Conservation (phyloP, 164 flowering plant species). For the Tetrastigma voinierianum region DNA sequence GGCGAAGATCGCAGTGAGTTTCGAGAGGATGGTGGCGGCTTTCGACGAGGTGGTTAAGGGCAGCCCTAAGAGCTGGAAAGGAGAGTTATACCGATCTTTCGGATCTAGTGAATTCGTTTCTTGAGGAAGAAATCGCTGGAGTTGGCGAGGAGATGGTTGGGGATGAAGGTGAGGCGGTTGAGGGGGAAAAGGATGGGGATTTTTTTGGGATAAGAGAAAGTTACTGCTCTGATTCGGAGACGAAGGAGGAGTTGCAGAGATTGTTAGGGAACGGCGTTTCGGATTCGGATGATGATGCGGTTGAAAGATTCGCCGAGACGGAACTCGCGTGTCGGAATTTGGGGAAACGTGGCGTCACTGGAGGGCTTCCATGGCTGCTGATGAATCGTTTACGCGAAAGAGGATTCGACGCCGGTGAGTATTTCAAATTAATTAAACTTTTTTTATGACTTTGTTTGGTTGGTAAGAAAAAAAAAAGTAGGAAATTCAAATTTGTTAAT, state of each 20-base stretch:
- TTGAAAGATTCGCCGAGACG: conserved; percentile 26
- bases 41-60: conserved; percentile 39
- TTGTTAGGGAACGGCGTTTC: conserved; percentile 20
- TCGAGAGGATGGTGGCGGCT: conserved; percentile 47
- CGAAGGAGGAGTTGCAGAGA: conserved; percentile 26
- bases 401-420: conserved; percentile 71
- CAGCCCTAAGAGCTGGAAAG: conserved; percentile 64
- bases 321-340: conserved; percentile 26
- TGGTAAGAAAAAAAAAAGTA: background rate
- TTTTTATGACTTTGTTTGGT: background rate
- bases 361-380: conserved; percentile 42
- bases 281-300: conserved; percentile 21
- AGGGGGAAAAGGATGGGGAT: conserved; percentile 5
- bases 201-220: no score
- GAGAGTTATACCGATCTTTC: conserved; percentile 55
- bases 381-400: conserved; percentile 48
- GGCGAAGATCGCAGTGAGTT: conserved; percentile 42
- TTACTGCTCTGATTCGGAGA: conserved; percentile 18
- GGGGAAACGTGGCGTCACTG: conserved; percentile 20
- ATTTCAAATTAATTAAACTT: no score
- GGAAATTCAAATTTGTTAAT: no score
- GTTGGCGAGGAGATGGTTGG: background rate
- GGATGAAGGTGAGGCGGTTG: conserved; percentile 1
- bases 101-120: conserved; percentile 62
- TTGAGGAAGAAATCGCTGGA: background rate